A percentile compares a stretch with the other conserved stretches of the same genome.
Conservation (phyloP, 208 protist species). For the Leishmania turanica region DNA sequence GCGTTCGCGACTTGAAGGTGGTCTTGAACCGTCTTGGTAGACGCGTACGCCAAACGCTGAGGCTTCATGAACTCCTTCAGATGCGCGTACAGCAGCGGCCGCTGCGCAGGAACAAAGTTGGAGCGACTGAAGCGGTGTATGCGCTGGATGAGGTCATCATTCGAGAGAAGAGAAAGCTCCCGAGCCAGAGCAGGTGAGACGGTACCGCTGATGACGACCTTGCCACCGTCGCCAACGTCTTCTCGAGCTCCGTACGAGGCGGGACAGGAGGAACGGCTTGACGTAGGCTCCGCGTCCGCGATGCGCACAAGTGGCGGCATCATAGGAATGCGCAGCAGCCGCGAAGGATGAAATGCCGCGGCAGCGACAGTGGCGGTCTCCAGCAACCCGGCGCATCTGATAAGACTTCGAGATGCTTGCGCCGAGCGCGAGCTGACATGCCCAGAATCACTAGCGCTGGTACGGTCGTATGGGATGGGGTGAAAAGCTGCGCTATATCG, state of each 20-base stretch:
- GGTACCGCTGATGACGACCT: neutral
- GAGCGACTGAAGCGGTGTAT: conserved; percentile 70
- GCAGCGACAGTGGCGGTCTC: neutral
- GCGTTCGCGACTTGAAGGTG: conserved; percentile 63
- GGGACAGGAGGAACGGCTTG: neutral
- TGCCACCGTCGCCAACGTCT: neutral
- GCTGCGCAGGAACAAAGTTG: conserved; percentile 51
- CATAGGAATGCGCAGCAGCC: neutral
- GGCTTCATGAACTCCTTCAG: conserved; percentile 47
- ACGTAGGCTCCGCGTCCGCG: neutral
- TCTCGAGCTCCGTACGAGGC: neutral
- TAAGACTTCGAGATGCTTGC: neutral
- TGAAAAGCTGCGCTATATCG: neutral
- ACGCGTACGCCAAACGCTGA: conserved; percentile 36
- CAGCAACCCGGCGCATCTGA: neutral
- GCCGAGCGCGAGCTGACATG: neutral
- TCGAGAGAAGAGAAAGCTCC: conserved; percentile 42
- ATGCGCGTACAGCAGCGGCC: conserved; percentile 47
- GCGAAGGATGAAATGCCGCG: neutral
- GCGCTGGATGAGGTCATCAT: conserved; percentile 53
- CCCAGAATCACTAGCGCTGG: neutral
- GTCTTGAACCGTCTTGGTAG: conserved; percentile 47
- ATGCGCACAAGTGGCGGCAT: conserved; percentile 3
- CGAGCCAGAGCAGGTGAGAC: conserved; percentile 14
- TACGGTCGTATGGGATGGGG: neutral